These are phyloP conservation scores for Platanus orientalis DNA, from an alignment of 164 flowering plant genomes.

Conservation along the genomic window DNA sequence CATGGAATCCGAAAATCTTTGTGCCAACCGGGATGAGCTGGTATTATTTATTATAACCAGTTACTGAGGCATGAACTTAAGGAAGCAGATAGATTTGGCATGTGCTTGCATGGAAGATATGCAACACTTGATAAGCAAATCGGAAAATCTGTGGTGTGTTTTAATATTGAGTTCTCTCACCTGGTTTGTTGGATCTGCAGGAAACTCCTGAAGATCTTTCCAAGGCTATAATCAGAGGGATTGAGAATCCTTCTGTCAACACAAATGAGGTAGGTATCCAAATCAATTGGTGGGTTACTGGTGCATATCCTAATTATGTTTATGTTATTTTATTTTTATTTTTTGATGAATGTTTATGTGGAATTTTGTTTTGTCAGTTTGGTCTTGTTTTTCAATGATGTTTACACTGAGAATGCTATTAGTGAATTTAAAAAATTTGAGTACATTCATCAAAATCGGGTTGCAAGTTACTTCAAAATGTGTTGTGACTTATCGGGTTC, in stretches of 20 bases:
- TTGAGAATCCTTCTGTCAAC: slow-evolving; percentile 17
- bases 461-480: not conserved
- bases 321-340: not conserved
- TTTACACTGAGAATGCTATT: not conserved
- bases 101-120: not conserved
- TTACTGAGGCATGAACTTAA: not conserved
- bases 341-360: not conserved
- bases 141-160: no score
- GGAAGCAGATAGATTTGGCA: not conserved
- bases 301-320: no score
- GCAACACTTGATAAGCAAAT: not conserved
- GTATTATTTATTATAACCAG: slow-evolving; percentile 20
- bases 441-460: not conserved
- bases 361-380: not conserved
- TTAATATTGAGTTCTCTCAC: not conserved
- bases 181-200: slow-evolving; percentile 24
- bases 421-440: not conserved
- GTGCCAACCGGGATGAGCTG: slow-evolving; percentile 38
- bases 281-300: no score
- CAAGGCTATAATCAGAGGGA: slow-evolving; percentile 18
- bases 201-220: slow-evolving; percentile 19
- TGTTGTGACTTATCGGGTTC: not conserved
- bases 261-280: slow-evolving; percentile 34
- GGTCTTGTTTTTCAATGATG: not conserved
- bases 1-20: slow-evolving; percentile 27